Percentiles rank a stretch among this genome's conserved stretches.
phyloP scores from a whole-genome alignment of 148 eudicot genomes.

The Fagopyrum esculentum region DNA sequence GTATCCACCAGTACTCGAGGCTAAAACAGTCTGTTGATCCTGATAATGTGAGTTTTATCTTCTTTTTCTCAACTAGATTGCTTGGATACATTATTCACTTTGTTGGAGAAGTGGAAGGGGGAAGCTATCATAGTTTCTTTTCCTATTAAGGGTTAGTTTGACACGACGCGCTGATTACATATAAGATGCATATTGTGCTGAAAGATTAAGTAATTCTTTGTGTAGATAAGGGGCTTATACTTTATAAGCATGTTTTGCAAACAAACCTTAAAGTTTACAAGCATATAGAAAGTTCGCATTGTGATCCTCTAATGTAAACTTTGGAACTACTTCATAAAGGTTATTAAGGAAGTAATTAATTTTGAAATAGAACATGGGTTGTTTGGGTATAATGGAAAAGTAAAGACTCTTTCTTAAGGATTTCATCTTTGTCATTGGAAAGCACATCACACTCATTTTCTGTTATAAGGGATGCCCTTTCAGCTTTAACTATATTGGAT shows the following conservation, averaged over 20 bases:
- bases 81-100: background rate
- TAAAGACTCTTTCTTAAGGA: constrained; percentile 3
- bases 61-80: background rate
- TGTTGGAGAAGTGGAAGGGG: too few species aligned
- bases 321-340: background rate
- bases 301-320: background rate
- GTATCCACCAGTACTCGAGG: background rate
- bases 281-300: background rate
- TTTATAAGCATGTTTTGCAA: too few species aligned
- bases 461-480: background rate
- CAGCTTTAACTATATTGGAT: constrained; percentile 10
- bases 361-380: constrained; percentile 7
- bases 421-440: background rate
- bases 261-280: background rate
- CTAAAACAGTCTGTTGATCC: background rate
- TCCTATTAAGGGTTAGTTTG: too few species aligned
- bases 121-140: too few species aligned
- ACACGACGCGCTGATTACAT: too few species aligned
- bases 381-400: constrained; percentile 3
- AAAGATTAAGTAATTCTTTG: too few species aligned
- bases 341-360: background rate
- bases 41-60: constrained; percentile 6
- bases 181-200: too few species aligned
- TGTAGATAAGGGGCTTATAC: too few species aligned
- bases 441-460: constrained; percentile 1